Evolutionary conservation across 768 basidiomycete species (phyloP), one percentile per base, ranked within the genome.

Genomic region (Gelatoporia subvermispora): DNA sequence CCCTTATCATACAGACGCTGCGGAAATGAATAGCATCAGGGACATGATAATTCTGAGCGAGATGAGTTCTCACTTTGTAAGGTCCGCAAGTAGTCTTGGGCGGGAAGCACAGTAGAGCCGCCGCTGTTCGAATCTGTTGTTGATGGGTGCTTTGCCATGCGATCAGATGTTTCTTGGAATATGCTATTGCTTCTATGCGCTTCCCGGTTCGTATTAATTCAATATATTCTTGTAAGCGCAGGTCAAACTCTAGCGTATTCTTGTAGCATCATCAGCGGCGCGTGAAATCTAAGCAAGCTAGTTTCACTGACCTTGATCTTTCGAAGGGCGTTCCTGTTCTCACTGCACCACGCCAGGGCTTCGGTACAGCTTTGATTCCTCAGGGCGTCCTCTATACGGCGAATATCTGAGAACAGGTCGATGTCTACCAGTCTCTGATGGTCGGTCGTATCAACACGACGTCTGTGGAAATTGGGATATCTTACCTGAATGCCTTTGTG

Each of bases 241-340:
- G 81, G 56, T 93, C 88, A 66, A 98, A 98, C 71, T 99, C 96
- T 38, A 99, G 81, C 8, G 91, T 86, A 69, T 87, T 93, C 93
- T 97, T 66, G 11, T 46, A 40, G 21, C 36, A 3, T 24, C 4
- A 16, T 37, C 21, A 20, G 15, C 17, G 8, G 21, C n/a, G 11
- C 20, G n/a, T 7, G 9, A 43, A 11, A 35, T 28, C 11, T 9
- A 35, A 36, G 35, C 15, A 5, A 31, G 7, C 5, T 28, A 1
- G 11, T 47, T 7, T 18, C 11, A n/a, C n/a, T 10, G 41, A 85
- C 94, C 79, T 90, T 94, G 61, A 84, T 81, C 73, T 97, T 98
- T 45, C 91, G 83, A 52, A 99, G 76, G 11, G 90, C 88, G 24
- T 83, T 79, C 64, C 94, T 87, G 68, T 99, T 97, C 74, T 99